Conservation (phyloP, 345 rosid species). For the Brassica carinata region DNA sequence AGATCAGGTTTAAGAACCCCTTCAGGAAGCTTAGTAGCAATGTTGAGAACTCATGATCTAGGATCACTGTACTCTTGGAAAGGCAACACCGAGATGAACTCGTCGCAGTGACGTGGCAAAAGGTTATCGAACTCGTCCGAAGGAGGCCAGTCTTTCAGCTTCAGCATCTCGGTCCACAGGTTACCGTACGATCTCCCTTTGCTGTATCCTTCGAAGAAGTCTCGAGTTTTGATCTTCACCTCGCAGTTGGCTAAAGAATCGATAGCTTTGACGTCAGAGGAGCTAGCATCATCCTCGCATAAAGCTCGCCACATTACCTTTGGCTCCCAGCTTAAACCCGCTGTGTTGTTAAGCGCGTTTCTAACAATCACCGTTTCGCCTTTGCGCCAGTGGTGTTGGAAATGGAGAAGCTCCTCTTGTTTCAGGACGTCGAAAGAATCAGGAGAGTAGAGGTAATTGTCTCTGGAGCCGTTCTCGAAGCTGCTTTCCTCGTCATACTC, state of each 20-base stretch:
- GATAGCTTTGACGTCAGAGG: constrained; percentile 72
- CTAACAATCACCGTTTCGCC: no score
- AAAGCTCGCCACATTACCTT: constrained; percentile 94
- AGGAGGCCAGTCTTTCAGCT: no score
- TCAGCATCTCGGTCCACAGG: no score
- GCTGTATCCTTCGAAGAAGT: constrained; percentile 77
- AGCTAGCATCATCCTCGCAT: constrained; percentile 45
- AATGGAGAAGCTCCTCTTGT: no score
- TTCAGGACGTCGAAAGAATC: no score
- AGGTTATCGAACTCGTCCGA: no score
- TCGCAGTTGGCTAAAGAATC: constrained; percentile 81
- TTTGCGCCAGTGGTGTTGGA: no score
- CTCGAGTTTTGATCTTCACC: constrained; percentile 67
- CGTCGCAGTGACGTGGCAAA: constrained; percentile 54
- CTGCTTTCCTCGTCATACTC: no score
- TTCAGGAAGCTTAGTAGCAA: constrained; percentile 74
- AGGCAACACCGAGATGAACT: constrained; percentile 79
- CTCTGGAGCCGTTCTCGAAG: no score
- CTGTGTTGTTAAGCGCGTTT: no score
- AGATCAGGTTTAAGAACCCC: constrained; percentile 9
- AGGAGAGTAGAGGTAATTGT: no score
- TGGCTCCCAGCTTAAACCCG: constrained; percentile 80
- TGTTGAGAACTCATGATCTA: constrained; percentile 73
- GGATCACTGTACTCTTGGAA: constrained; percentile 86
- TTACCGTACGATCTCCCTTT: constrained; percentile 56